These are phyloP conservation scores for Phytopythium mirpurense DNA, from an alignment of 352 stramenopile genomes.

Conservation along the genomic window DNA sequence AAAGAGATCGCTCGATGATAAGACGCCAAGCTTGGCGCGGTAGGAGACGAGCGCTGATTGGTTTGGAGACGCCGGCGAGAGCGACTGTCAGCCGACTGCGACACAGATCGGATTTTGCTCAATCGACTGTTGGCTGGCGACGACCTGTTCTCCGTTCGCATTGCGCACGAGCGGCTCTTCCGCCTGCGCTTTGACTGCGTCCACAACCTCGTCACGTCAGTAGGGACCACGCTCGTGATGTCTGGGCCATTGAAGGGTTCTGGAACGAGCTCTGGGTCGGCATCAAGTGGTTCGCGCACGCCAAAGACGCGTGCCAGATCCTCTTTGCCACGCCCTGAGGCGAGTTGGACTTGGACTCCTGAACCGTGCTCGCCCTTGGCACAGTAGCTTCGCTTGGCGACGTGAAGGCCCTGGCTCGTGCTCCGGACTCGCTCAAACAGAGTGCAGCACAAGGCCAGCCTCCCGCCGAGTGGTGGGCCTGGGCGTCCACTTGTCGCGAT, in stretches of 20 bases:
- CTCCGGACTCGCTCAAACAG: background rate
- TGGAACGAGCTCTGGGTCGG: slow-evolving; percentile 20
- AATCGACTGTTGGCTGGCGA: slow-evolving; percentile 30
- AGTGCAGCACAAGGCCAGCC: background rate
- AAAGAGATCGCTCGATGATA: too few species aligned
- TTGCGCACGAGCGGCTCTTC: slow-evolving; percentile 18
- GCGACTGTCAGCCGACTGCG: slow-evolving; percentile 20
- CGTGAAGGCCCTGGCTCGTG: slow-evolving; percentile 5
- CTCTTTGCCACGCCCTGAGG: slow-evolving; percentile 23
- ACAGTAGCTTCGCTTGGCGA: slow-evolving; percentile 4
- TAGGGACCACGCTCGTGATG: slow-evolving; percentile 20
- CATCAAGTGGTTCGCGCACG: slow-evolving; percentile 18
- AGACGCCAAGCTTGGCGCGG: too few species aligned
- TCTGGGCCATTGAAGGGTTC: slow-evolving; percentile 12
- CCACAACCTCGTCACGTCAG: slow-evolving; percentile 23
- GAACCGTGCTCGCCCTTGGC: slow-evolving; percentile 14
- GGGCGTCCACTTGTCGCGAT: too few species aligned
- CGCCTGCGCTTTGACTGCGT: slow-evolving; percentile 22
- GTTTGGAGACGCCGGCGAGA: too few species aligned
- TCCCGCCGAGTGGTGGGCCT: too few species aligned
- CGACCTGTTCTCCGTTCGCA: slow-evolving; percentile 9
- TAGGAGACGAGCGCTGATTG: too few species aligned
- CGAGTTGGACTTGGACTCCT: slow-evolving; percentile 16
- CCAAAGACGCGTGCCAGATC: slow-evolving; percentile 24
- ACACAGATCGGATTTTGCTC: slow-evolving; percentile 14